phyloP scores from a whole-genome alignment of 2,329 filamentous ascomycete genomes.

The Pestalotiopsis sp. region DNA sequence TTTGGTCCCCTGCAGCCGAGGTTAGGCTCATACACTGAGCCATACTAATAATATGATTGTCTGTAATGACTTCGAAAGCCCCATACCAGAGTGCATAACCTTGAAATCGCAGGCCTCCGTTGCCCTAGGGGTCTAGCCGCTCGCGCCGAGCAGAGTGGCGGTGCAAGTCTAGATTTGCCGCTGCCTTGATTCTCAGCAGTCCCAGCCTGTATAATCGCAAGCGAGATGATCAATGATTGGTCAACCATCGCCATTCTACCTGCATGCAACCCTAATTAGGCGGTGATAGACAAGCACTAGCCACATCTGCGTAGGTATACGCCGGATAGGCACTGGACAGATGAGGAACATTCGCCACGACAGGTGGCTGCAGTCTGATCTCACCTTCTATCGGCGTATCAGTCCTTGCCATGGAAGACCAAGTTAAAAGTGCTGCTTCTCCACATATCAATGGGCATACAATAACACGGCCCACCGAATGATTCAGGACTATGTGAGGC shows the following conservation, averaged over 20 bases:
- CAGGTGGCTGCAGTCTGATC: background rate
- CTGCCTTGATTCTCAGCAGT: background rate
- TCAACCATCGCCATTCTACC: background rate
- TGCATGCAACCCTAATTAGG: background rate
- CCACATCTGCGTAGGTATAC: background rate
- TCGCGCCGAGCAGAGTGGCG: background rate
- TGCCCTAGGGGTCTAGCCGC: background rate
- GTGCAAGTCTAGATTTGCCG: background rate
- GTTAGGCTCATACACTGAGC: background rate
- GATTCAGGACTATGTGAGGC: background rate
- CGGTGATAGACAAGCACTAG: background rate
- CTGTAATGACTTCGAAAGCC: background rate
- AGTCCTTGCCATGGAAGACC: background rate
- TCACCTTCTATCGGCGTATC: background rate
- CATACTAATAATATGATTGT: background rate
- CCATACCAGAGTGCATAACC: background rate
- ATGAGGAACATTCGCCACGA: background rate
- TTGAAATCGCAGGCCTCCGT: background rate
- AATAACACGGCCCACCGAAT: background rate
- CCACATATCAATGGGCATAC: background rate
- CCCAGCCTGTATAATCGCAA: background rate
- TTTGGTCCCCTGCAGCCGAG: too few relatives aligned
- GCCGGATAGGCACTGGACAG: background rate
- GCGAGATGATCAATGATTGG: background rate
- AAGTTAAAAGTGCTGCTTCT: background rate